phyloP scores from a whole-genome alignment of 306 rosid species.

The Ormosia emarginata region DNA sequence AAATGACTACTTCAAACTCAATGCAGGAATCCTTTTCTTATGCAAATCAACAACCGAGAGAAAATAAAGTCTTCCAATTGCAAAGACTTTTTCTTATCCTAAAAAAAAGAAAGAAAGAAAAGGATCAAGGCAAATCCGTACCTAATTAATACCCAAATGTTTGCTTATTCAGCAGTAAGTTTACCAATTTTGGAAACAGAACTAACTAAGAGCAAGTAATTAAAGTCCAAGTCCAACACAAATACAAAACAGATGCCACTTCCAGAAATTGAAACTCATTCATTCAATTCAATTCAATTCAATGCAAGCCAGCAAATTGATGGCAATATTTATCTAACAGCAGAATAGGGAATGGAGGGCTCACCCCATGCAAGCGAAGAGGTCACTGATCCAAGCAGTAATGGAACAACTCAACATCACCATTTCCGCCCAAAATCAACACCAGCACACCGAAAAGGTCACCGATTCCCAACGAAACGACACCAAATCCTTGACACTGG shows the following conservation, averaged over 20 bases:
- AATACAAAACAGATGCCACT: neutral
- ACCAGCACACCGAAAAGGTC: conserved; percentile 4
- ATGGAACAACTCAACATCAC: conserved; percentile 30
- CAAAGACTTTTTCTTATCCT: neutral
- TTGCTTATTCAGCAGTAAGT: neutral
- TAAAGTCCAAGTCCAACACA: neutral
- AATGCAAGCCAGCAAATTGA: conserved; percentile 11
- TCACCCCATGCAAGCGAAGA: conserved; percentile 94
- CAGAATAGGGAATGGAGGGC: conserved; percentile 31
- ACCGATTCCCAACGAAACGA: neutral
- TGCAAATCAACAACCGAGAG: neutral
- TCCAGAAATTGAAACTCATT: conserved; percentile 8
- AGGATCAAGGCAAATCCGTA: neutral
- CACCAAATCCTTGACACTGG: neutral
- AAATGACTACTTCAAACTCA: neutral
- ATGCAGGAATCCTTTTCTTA: neutral
- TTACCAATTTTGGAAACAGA: neutral
- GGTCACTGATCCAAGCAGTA: conserved; percentile 73
- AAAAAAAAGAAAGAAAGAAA: too few relatives aligned
- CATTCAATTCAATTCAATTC: neutral
- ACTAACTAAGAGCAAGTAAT: neutral
- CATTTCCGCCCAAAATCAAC: conserved; percentile 37
- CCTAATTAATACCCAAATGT: neutral
- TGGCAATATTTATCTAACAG: neutral
- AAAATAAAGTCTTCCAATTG: neutral